These are phyloP conservation scores for Phytopythium oedochilum DNA, from an alignment of 352 stramenopile genomes.

Conservation along the genomic window DNA sequence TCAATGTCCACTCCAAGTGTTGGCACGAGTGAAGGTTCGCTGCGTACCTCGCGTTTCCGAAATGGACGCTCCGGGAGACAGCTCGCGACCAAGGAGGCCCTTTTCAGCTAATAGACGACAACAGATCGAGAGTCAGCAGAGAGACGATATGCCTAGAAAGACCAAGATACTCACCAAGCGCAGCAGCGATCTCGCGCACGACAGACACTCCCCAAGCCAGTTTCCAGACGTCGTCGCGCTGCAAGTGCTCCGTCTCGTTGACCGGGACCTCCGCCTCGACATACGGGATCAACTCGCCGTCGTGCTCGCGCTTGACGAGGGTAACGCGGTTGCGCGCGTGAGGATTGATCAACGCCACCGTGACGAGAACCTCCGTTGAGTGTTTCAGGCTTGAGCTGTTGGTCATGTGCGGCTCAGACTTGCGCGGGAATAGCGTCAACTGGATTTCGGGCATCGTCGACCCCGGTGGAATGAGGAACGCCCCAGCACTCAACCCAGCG, in stretches of 20 bases:
- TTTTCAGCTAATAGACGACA: constrained; percentile 26
- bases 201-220: constrained; percentile 49
- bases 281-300: constrained; percentile 33
- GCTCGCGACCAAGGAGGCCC: constrained; percentile 31
- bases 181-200: constrained; percentile 48
- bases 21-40: neutral
- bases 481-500: constrained; percentile 63
- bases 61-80: constrained; percentile 30
- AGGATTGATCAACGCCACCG: constrained; percentile 70
- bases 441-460: constrained; percentile 76
- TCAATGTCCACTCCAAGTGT: neutral
- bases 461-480: constrained; percentile 72
- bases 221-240: constrained; percentile 52
- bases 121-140: neutral
- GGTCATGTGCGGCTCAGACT: constrained; percentile 72
- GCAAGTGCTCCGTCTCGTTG: constrained; percentile 39
- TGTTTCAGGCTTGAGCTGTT: constrained; percentile 42
- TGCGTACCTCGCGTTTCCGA: constrained; percentile 23
- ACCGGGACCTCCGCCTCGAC: constrained; percentile 50
- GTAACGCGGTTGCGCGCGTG: constrained; percentile 42
- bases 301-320: constrained; percentile 30
- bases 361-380: constrained; percentile 64
- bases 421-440: constrained; percentile 84
- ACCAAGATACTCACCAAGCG: constrained; percentile 25
- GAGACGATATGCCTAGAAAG: neutral